A percentile compares a stretch with the other conserved stretches of the same genome.
Conservation (phyloP, 805 yeast species). For the Ogataea paraovalis region DNA sequence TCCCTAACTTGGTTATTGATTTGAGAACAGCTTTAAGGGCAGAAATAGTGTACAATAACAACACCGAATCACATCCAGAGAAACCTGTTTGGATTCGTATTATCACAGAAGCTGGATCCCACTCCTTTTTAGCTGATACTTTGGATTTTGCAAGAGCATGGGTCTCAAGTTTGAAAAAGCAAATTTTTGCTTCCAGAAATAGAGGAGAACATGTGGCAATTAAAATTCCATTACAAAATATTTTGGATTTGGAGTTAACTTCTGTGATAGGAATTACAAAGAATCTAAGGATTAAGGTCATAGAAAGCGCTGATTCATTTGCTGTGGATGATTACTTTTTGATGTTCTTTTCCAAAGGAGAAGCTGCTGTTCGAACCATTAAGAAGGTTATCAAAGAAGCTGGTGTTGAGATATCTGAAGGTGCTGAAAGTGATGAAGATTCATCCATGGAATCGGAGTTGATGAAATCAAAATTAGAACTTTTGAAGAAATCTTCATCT, state of each 20-base stretch:
- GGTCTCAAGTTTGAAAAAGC: constrained; percentile 71
- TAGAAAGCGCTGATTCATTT: constrained; percentile 49
- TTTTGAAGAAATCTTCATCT: constrained; percentile 22
- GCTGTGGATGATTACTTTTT: constrained; percentile 68
- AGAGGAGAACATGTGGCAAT: constrained; percentile 68
- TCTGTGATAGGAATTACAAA: constrained; percentile 53
- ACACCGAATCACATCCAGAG: constrained; percentile 17
- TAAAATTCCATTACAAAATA: constrained; percentile 68
- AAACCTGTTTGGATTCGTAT: constrained; percentile 51
- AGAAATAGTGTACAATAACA: constrained; percentile 36
- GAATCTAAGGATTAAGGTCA: constrained; percentile 56
- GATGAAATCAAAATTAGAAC: constrained; percentile 22
- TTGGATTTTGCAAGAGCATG: constrained; percentile 72
- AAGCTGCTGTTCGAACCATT: constrained; percentile 38
- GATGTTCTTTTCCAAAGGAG: constrained; percentile 57
- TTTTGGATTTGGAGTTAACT: constrained; percentile 57
- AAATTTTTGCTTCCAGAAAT: constrained; percentile 70
- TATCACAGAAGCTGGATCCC: constrained; percentile 51
- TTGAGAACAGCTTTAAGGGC: constrained; percentile 59
- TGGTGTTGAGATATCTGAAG: constrained; percentile 24
- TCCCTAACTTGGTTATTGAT: constrained; percentile 75
- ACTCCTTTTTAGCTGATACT: constrained; percentile 71
- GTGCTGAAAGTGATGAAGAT: constrained; percentile 21
- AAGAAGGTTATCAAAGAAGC: constrained; percentile 36
- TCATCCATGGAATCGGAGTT: constrained; percentile 14